Evolutionary conservation across 306 rosid genomes (phyloP).

Genomic region (Mucuna pruriens): DNA sequence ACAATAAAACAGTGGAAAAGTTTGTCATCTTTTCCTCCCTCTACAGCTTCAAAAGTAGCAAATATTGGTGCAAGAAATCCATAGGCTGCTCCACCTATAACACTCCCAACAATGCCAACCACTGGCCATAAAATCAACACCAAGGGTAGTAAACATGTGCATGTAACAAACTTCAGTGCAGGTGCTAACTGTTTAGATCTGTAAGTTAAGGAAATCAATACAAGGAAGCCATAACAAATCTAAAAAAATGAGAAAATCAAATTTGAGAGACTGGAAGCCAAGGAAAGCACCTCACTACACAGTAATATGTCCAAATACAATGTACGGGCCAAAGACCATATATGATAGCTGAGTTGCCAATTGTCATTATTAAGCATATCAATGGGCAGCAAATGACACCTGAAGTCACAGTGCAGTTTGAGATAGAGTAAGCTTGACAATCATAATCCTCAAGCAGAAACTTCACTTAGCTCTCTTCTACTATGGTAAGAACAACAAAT

Average conservation of each 20-base stretch:
- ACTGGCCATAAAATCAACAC: constrained; percentile 78
- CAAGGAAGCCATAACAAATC: constrained; percentile 20
- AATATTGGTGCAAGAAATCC: constrained; percentile 78
- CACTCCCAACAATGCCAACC: constrained; percentile 75
- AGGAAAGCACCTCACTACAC: constrained; percentile 69
- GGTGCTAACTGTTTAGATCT: constrained; percentile 83
- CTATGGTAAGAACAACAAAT: not conserved
- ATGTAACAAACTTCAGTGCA: constrained; percentile 65
- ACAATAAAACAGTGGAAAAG: constrained; percentile 73
- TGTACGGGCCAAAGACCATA: constrained; percentile 86
- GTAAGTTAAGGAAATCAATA: constrained; percentile 43
- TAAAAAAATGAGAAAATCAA: not conserved
- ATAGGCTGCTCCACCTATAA: constrained; percentile 81
- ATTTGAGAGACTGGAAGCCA: constrained; percentile 10
- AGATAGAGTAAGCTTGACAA: constrained; percentile 2
- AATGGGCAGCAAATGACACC: constrained; percentile 74
- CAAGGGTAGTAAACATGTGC: constrained; percentile 68
- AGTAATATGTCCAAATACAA: constrained; percentile 68
- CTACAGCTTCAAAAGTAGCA: constrained; percentile 88
- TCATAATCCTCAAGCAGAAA: constrained; percentile 17
- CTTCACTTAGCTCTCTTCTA: not conserved
- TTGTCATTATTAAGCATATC: constrained; percentile 68
- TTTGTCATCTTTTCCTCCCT: constrained; percentile 67
- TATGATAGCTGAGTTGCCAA: constrained; percentile 70
- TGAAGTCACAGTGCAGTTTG: constrained; percentile 51